phyloP scores from a whole-genome alignment of 2,329 filamentous ascomycete genomes.

The Verticillium isaacii region DNA sequence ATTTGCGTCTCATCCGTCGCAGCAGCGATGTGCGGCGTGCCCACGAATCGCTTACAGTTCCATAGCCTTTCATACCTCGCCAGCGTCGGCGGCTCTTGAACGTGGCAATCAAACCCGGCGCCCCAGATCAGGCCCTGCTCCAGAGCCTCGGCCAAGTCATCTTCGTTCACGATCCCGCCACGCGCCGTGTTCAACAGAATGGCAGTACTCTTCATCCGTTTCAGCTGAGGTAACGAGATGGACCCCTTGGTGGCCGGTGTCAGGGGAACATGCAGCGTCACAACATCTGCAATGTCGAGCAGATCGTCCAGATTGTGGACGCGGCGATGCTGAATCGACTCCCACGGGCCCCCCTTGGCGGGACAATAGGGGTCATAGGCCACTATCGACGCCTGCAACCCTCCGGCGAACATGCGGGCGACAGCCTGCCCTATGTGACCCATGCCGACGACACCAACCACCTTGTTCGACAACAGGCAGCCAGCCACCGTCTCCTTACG shows the following conservation, averaged over 20 bases:
- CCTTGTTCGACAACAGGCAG: conserved; percentile 23
- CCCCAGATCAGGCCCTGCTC: conserved; percentile 20
- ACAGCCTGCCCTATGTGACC: conserved; percentile 26
- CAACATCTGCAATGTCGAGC: conserved; percentile 23
- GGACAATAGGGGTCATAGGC: conserved; percentile 28
- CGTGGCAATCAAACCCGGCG: conserved; percentile 23
- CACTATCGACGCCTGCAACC: conserved; percentile 22
- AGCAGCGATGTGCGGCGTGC: conserved; percentile 4
- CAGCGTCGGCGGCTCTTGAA: conserved; percentile 21
- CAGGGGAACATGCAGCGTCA: conserved; percentile 27
- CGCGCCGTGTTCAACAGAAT: conserved; percentile 26
- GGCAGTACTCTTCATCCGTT: conserved; percentile 20
- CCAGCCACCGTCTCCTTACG: conserved; percentile 20
- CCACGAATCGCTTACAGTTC: not conserved
- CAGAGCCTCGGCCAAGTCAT: conserved; percentile 19
- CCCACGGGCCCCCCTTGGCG: conserved; percentile 16
- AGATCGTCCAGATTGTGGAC: conserved; percentile 23
- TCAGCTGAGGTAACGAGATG: conserved; percentile 20
- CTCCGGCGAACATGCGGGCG: conserved; percentile 26
- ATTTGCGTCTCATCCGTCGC: conserved; percentile 4
- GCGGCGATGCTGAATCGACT: conserved; percentile 16
- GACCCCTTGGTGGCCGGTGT: conserved; percentile 20
- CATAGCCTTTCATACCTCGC: conserved; percentile 14
- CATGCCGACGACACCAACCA: conserved; percentile 30
- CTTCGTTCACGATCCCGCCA: conserved; percentile 26